A percentile compares a stretch with the other conserved stretches of the same genome.
Conservation (phyloP, 1,139 yeast genomes). For the Debaryomyces psychrophilus region DNA sequence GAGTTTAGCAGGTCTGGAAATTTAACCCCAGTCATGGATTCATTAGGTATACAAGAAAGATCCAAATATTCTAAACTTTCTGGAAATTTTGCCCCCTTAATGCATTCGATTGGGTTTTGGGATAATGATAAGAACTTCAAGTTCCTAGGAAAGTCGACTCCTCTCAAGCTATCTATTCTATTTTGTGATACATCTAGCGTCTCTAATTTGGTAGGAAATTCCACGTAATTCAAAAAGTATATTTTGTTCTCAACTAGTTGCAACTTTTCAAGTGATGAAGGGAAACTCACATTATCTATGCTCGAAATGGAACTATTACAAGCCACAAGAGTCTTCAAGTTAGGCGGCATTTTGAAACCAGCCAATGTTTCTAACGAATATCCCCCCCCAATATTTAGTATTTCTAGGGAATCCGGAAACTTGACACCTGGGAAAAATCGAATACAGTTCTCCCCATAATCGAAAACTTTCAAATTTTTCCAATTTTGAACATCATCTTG, state of each 20-base stretch:
- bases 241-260: constrained; percentile 43
- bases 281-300: constrained; percentile 42
- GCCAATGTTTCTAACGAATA: constrained; percentile 43
- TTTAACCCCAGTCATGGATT: constrained; percentile 51
- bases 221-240: constrained; percentile 45
- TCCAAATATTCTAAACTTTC: constrained; percentile 41
- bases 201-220: constrained; percentile 37
- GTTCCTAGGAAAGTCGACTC: constrained; percentile 41
- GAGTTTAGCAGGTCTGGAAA: constrained; percentile 45
- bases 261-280: constrained; percentile 35
- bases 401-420: constrained; percentile 43
- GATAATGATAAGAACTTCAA: constrained; percentile 38
- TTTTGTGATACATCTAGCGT: constrained; percentile 45
- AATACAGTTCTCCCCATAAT: constrained; percentile 44
- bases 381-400: constrained; percentile 47
- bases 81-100: constrained; percentile 48
- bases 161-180: constrained; percentile 44
- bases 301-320: constrained; percentile 39
- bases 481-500: constrained; percentile 43
- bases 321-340: constrained; percentile 36
- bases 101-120: constrained; percentile 47
- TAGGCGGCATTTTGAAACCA: constrained; percentile 46
- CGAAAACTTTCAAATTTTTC: constrained; percentile 38
- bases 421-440: constrained; percentile 45
- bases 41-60: constrained; percentile 49